Conservation (phyloP, 352 stramenopile species). For the Phytopythium vexans region DNA sequence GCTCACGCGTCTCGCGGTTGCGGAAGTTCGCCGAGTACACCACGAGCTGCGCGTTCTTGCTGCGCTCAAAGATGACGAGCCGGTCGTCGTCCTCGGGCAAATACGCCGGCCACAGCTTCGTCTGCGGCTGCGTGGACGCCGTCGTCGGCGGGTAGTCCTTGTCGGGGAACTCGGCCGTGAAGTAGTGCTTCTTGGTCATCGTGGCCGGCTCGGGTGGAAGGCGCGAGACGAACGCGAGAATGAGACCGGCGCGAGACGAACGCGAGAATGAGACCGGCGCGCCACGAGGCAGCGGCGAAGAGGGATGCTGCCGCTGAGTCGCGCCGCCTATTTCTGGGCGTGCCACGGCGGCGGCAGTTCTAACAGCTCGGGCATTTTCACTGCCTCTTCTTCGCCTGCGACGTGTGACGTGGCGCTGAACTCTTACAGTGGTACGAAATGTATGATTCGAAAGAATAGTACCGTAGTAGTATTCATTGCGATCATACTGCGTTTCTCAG, state of each 20-base stretch:
- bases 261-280: too few relatives aligned
- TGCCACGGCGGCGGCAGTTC: too few relatives aligned
- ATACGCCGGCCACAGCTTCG: constrained; percentile 66
- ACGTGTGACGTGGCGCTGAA: too few relatives aligned
- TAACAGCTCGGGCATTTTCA: too few relatives aligned
- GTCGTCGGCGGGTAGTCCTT: constrained; percentile 67
- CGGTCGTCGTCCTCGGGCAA: constrained; percentile 56
- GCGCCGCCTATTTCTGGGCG: too few relatives aligned
- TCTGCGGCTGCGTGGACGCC: constrained; percentile 50
- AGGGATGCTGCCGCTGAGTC: too few relatives aligned
- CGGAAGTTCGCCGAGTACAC: constrained; percentile 72
- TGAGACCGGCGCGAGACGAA: neutral
- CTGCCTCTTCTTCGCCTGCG: too few relatives aligned
- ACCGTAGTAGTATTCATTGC: too few relatives aligned
- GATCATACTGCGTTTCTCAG: too few relatives aligned
- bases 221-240: neutral
- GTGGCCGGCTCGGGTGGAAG: neutral
- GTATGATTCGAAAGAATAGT: too few relatives aligned
- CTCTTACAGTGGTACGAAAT: too few relatives aligned
- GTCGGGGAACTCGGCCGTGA: constrained; percentile 73
- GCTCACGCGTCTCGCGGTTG: constrained; percentile 36
- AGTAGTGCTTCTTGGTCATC: constrained; percentile 28
- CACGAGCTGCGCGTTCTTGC: constrained; percentile 79
- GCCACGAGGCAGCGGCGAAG: too few relatives aligned
- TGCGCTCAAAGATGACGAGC: constrained; percentile 73